Evolutionary conservation across 371 early-diverging fungal species (phyloP).

Genomic region (Mucor sp.): DNA sequence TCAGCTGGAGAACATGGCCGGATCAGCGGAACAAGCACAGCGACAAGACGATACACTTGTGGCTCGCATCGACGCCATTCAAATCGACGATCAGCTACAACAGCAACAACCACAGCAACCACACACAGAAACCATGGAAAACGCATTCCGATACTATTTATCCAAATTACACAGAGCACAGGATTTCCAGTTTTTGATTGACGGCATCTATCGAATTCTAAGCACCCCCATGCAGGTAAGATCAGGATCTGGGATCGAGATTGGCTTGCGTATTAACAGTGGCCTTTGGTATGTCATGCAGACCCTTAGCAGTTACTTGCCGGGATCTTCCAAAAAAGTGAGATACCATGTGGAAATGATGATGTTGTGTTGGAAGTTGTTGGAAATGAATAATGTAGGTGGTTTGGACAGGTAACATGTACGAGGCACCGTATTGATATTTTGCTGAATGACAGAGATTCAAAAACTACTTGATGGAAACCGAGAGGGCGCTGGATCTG

Average conservation of each 20-base stretch:
- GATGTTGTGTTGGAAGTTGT: constrained; percentile 76
- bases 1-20: not conserved
- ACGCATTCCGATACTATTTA: constrained; percentile 67
- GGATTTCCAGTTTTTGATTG: constrained; percentile 73
- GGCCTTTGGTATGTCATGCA: constrained; percentile 19
- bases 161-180: constrained; percentile 72
- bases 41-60: not conserved
- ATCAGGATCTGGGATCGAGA: not conserved
- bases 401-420: too few species aligned
- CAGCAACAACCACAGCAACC: not conserved
- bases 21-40: not conserved
- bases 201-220: constrained; percentile 71
- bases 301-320: constrained; percentile 72
- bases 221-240: constrained; percentile 71
- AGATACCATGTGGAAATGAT: constrained; percentile 63
- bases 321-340: constrained; percentile 66
- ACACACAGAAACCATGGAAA: constrained; percentile 29
- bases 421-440: not conserved
- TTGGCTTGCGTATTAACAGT: not conserved
- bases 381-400: constrained; percentile 70
- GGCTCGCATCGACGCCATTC: not conserved
- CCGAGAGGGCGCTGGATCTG: constrained; percentile 69
- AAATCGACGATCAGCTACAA: not conserved
- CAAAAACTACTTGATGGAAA: constrained; percentile 71
- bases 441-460: constrained; percentile 50